Base-by-base conservation (phyloP, 2,329 filamentous ascomycete genomes). In the Trichoderma breve region DNA sequence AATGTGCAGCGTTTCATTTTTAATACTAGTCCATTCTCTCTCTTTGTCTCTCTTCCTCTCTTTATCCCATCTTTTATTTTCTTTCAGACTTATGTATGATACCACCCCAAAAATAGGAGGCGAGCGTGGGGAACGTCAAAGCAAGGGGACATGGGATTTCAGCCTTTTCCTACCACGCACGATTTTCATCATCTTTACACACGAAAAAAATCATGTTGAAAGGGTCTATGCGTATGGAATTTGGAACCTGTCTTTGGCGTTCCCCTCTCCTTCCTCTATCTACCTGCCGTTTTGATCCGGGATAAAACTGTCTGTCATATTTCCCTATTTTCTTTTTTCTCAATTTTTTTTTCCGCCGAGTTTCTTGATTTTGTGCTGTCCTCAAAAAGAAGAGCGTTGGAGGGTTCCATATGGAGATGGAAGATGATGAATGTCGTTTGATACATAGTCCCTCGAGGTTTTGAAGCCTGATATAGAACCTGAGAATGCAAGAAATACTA, bases 1-100 rank as follows among this genome's bases (percentile, higher is more conserved):
- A 26, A 71, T 57, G 43, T 47, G 72, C 72, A 73, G 72, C 72
- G 57, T 71, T 67, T 62, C 63, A 39, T 43, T 62, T 71, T 67
- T 71, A 71, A 71, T 73, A 71, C 58, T 53, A 73, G 64, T 62
- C 66, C 39, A 61, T 55, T 51, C 39, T 70, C 55, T 69, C 36
- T 26, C 39, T 47, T 30, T 62, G 11, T 47, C 12, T 34, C 30
- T 65, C 14, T 47, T 68, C 21, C 55, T 62, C 67, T 73, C 60
- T 62, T 28, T 55, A 67, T 57, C 47, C 21, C 43, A 72, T 73
- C 70, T 70, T 57, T 63, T 51, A 21, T 34, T 72, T 71, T 71
- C 18, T 73, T 72, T 71, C 28, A 69, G 60, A 73, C 51, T 60
- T 61, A 43, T 72, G 74, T 73, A 77, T 78, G 77, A 78, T 78